phyloP scores from a whole-genome alignment of 1,284 basidiomycete genomes.

The Ustilago cynodontis region DNA sequence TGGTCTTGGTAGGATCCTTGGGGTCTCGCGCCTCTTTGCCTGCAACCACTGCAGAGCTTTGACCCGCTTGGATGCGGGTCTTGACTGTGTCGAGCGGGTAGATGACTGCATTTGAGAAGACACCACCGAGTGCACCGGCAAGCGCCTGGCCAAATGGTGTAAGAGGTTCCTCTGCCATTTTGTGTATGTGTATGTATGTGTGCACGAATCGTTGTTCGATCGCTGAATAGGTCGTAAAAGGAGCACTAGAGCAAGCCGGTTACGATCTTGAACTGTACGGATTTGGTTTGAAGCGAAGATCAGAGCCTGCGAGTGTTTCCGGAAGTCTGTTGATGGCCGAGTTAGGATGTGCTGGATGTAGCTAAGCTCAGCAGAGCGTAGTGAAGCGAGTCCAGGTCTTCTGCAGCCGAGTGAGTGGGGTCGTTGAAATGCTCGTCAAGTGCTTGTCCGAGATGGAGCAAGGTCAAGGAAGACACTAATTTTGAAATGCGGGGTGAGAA shows the following conservation, averaged over 20 bases:
- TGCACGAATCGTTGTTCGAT: slow-evolving; percentile 6
- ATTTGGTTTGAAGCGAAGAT: neutral
- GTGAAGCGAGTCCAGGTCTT: neutral
- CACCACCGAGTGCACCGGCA: slow-evolving; percentile 86
- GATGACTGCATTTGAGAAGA: slow-evolving; percentile 75
- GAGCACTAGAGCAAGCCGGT: no score
- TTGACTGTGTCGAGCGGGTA: slow-evolving; percentile 97
- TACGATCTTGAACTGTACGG: neutral
- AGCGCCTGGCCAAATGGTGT: slow-evolving; percentile 93
- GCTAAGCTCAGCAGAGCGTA: neutral
- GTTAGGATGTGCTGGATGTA: neutral
- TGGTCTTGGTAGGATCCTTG: slow-evolving; percentile 75
- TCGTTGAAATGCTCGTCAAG: neutral
- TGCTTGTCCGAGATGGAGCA: neutral
- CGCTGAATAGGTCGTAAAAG: neutral
- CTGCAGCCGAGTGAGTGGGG: neutral
- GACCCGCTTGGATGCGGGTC: slow-evolving; percentile 83
- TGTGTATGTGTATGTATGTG: slow-evolving; percentile 13
- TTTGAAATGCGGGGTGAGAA: neutral
- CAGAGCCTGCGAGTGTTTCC: neutral
- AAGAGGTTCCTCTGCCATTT: slow-evolving; percentile 73
- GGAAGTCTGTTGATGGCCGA: no score
- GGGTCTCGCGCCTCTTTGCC: slow-evolving; percentile 71
- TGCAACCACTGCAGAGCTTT: slow-evolving; percentile 72
- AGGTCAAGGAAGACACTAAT: neutral